A percentile compares a stretch with the other conserved stretches of the same genome.
Conservation (phyloP, 164 flowering plant genomes). For the Macadamia integrifolia region DNA sequence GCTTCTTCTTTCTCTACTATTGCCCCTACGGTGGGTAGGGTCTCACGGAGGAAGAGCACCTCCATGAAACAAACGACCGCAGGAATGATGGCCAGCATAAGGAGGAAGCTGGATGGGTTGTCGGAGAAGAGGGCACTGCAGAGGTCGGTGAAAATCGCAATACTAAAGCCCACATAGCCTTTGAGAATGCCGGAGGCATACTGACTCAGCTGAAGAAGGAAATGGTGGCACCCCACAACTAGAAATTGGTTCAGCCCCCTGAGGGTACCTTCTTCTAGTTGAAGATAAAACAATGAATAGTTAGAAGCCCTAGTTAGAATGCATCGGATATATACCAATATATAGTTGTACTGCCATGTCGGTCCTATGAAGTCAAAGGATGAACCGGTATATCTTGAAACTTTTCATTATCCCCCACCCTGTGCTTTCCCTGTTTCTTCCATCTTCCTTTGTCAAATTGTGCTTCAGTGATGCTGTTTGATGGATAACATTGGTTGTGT, state of each 20-base stretch:
- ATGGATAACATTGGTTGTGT: conserved; percentile 33
- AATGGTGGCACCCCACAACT: conserved; percentile 46
- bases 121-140: conserved; percentile 58
- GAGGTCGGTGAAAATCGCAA: conserved; percentile 82
- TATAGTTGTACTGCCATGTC: conserved; percentile 29
- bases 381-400: conserved; percentile 17
- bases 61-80: conserved; percentile 57
- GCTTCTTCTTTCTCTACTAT: conserved; percentile 17
- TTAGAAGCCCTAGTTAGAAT: neutral
- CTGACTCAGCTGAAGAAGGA: conserved; percentile 86
- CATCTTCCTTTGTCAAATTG: conserved; percentile 4
- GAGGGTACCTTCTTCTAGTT: conserved; percentile 86
- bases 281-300: conserved; percentile 9
- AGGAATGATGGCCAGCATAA: conserved; percentile 66
- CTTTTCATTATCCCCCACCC: conserved; percentile 8
- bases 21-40: conserved; percentile 26
- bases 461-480: conserved; percentile 28
- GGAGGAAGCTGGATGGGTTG: conserved; percentile 51
- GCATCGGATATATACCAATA: conserved; percentile 23
- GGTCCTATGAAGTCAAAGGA: conserved; percentile 24
- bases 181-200: conserved; percentile 82
- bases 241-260: conserved; percentile 69
- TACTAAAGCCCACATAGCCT: conserved; percentile 83
- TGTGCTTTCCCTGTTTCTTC: conserved; percentile 10
- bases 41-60: conserved; percentile 65